Conservation (phyloP, 1,139 yeast species). For the Taiozyma onychis region DNA sequence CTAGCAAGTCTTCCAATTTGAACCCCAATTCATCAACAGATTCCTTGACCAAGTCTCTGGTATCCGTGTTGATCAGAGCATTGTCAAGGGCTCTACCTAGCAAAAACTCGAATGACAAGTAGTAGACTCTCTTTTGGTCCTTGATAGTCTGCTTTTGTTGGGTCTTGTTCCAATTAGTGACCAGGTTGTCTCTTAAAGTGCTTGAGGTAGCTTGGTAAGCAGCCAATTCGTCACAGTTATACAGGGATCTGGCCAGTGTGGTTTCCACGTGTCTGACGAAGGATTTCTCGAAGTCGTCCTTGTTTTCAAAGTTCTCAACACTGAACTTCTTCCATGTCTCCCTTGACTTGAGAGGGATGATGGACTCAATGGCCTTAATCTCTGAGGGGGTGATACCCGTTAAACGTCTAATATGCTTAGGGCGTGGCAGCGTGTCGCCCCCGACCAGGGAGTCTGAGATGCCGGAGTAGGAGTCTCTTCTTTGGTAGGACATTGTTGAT, state of each 20-base stretch:
- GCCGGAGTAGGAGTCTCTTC: conserved; percentile 14
- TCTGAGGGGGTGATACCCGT: conserved; percentile 92
- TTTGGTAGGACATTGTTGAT: conserved; percentile 1
- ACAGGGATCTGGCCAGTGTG: conserved; percentile 80
- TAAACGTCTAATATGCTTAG: conserved; percentile 48
- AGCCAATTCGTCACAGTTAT: conserved; percentile 87
- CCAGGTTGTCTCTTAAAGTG: conserved; percentile 72
- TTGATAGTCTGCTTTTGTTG: conserved; percentile 83
- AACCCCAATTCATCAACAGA: conserved; percentile 79
- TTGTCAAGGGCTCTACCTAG: conserved; percentile 97
- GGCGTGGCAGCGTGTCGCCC: conserved; percentile 19
- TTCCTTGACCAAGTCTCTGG: conserved; percentile 44
- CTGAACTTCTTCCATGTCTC: conserved; percentile 69
- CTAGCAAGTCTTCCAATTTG: conserved; percentile 77
- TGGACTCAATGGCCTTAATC: conserved; percentile 73
- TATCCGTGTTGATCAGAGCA: conserved; percentile 74
- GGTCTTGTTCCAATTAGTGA: conserved; percentile 89
- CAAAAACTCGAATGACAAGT: conserved; percentile 79
- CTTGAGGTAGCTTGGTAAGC: conserved; percentile 88
- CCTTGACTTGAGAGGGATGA: conserved; percentile 75
- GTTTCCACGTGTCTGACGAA: conserved; percentile 88
- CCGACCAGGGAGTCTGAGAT: conserved; percentile 8
- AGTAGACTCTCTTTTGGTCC: conserved; percentile 85
- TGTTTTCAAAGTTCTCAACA: conserved; percentile 42
- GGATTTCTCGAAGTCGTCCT: conserved; percentile 59